These are phyloP conservation scores for Cercophora sp. DNA, from an alignment of 495 filamentous ascomycete species.

Conservation along the genomic window DNA sequence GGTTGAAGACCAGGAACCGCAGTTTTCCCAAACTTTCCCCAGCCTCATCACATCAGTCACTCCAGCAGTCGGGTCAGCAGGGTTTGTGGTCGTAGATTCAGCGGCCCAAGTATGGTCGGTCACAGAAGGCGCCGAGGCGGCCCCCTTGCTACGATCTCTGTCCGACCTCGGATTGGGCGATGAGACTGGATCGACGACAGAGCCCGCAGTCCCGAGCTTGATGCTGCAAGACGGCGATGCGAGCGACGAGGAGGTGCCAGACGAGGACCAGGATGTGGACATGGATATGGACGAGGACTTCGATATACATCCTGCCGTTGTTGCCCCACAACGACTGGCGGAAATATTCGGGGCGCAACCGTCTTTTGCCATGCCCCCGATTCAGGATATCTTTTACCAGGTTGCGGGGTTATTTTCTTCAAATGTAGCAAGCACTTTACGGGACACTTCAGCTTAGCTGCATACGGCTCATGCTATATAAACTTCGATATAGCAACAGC, in stretches of 20 bases:
- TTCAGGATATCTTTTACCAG: slow-evolving; percentile 72
- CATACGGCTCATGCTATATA: too few relatives aligned
- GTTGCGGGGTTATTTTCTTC: slow-evolving; percentile 59
- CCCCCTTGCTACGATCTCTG: slow-evolving; percentile 47
- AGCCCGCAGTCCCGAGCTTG: slow-evolving; percentile 19
- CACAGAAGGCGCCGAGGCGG: slow-evolving; percentile 46
- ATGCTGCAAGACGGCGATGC: slow-evolving; percentile 46
- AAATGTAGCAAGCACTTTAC: too few relatives aligned
- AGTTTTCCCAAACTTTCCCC: slow-evolving; percentile 44
- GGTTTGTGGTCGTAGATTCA: slow-evolving; percentile 58
- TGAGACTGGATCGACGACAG: slow-evolving; percentile 14
- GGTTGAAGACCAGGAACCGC: slow-evolving; percentile 42
- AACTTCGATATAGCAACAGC: too few relatives aligned
- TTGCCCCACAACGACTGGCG: slow-evolving; percentile 62
- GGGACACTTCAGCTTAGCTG: too few relatives aligned
- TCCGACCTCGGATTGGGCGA: slow-evolving; percentile 43
- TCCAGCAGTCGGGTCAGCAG: slow-evolving; percentile 48
- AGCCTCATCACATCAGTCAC: slow-evolving; percentile 52
- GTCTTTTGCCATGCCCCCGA: slow-evolving; percentile 70
- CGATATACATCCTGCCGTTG: slow-evolving; percentile 45
- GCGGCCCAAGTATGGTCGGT: slow-evolving; percentile 54
- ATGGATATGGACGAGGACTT: slow-evolving; percentile 36
- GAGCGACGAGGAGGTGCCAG: slow-evolving; percentile 41
- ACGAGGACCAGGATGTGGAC: slow-evolving; percentile 30
- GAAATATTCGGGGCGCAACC: slow-evolving; percentile 71